Evolutionary conservation across 257 asterid species (phyloP).

Genomic region (Handroanthus guayacan): DNA sequence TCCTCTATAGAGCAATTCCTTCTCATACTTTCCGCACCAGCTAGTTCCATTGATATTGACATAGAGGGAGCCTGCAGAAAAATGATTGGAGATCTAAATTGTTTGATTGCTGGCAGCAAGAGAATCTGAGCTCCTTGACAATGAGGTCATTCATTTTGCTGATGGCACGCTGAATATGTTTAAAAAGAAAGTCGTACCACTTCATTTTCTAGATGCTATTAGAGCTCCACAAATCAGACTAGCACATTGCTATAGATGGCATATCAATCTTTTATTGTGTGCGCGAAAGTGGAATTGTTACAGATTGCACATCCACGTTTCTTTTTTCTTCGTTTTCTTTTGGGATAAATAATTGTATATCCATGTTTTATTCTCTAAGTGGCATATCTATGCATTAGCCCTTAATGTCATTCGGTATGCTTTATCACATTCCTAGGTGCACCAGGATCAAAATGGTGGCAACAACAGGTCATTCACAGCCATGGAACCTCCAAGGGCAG

Average conservation of each 20-base stretch:
- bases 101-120: neutral
- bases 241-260: neutral
- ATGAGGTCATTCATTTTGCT: neutral
- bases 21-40: neutral
- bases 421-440: conserved; percentile 36
- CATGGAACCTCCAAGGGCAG: conserved; percentile 40
- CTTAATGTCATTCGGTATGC: neutral
- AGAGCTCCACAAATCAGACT: neutral
- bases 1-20: neutral
- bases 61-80: neutral
- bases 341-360: neutral
- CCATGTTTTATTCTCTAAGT: neutral
- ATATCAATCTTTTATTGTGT: too few species aligned
- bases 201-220: neutral
- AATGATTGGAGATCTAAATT: neutral
- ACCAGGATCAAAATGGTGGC: conserved; percentile 25
- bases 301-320: too few species aligned
- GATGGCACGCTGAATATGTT: neutral
- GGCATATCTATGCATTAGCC: neutral
- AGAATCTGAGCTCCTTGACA: neutral
- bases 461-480: conserved; percentile 33
- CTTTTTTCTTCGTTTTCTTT: too few species aligned
- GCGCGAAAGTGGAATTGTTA: too few species aligned
- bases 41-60: neutral
- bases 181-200: neutral